Evolutionary conservation across 306 rosid species (phyloP), one percentile per base, ranked within the genome.

Genomic region (Vicia faba): DNA sequence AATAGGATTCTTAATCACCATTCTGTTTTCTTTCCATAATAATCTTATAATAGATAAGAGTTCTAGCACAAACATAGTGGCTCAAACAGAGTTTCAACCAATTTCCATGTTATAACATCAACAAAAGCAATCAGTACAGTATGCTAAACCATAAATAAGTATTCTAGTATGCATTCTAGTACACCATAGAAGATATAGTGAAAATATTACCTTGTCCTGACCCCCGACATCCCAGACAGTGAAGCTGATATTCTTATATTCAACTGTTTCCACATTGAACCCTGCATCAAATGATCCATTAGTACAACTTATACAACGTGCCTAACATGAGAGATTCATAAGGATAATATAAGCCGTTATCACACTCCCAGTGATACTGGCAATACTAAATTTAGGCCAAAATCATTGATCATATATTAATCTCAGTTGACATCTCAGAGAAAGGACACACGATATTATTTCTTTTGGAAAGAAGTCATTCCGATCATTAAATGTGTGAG

Each of bases 191-290:
- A 11, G 50, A 46, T 7, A 55, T 14, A 15, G 25, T 28, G 11
- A 41, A 35, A 43, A 38, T 26, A 4, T 48, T 75, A 92, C 97
- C 95, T 89, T 89, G 86, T 88, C 96, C 76, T 92, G 96, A 44
- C 96, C 97, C 38, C 96, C 97, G 2, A 92, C 97, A 85, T 92
- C 97, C 97, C 96, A 92, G 71, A 92, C 96, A 49, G 97, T 92
- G 76, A 92, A 92, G 84, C 97, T 92, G 75, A 92, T 92, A 83
- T 92, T 92, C 85, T 92, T 92, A 50, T 92, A 89, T 76, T 89
- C 95, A 75, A 89, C 96, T 8, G 97, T 92, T 84, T 92, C 97
- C 84, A 89, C 97, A 54, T 92, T 92, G 79, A 91, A 91, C 48
- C 96, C 97, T 89, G 72, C 66, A 64, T 5, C 1, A 55, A 57